phyloP scores from a whole-genome alignment of 2,329 filamentous ascomycete genomes.

The Aspergillus pseudonomiae region DNA sequence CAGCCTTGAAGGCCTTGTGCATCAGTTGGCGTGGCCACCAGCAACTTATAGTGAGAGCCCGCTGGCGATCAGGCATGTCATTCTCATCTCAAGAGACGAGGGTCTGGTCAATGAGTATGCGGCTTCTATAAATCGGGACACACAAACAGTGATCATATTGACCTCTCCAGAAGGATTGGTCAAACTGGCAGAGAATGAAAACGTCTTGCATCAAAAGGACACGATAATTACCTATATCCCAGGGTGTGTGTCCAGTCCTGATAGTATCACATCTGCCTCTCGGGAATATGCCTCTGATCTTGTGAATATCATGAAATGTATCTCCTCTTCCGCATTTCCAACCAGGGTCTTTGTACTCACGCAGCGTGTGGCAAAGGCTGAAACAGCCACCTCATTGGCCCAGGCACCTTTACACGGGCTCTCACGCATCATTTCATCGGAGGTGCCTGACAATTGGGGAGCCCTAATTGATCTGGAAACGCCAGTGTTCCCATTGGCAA shows the following conservation, averaged over 20 bases:
- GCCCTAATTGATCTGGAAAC: conserved; percentile 43
- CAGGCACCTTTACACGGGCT: conserved; percentile 42
- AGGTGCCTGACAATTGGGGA: conserved; percentile 43
- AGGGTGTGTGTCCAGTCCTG: not conserved
- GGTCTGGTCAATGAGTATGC: not conserved
- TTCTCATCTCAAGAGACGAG: not conserved
- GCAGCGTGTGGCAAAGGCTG: conserved; percentile 26
- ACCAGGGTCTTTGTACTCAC: conserved; percentile 28
- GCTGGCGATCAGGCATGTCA: not conserved
- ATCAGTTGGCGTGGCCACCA: conserved; percentile 44
- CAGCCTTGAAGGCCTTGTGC: conserved; percentile 37
- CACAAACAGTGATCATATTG: not conserved
- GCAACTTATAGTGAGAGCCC: conserved; percentile 17
- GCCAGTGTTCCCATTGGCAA: conserved; percentile 35
- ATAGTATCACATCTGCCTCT: not conserved
- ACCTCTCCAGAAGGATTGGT: not conserved
- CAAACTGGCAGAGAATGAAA: not conserved
- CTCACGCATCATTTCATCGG: conserved; percentile 41
- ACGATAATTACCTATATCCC: conserved; percentile 2
- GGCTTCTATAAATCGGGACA: not conserved
- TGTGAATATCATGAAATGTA: not conserved
- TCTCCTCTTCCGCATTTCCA: not conserved
- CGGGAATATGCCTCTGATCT: not conserved
- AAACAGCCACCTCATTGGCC: conserved; percentile 35
- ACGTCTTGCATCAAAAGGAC: not conserved